Base-by-base conservation (phyloP, 2,329 filamentous ascomycete species). In the Aspergillus viridinutans region DNA sequence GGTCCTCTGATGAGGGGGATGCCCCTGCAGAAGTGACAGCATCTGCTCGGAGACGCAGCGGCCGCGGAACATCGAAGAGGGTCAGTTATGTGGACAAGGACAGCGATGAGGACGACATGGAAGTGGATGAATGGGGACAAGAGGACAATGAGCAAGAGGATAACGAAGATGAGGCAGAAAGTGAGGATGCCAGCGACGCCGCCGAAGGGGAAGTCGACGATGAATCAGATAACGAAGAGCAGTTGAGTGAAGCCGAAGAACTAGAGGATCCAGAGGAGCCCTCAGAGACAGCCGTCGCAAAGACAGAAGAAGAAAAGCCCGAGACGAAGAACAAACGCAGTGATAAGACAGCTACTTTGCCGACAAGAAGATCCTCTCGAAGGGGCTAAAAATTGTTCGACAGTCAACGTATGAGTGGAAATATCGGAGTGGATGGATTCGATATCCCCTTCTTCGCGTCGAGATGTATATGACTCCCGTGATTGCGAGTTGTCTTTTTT, bases 11-110 rank as follows among this genome's bases (percentile, higher is more conserved):
- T 50, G 76, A 69, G 20, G 43, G 6, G 42, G 78, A 74, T 43
- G 77, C 73, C 49, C 73, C 72, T 35, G 62, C 67, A 45, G 72
- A 67, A 62, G 64, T 65, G 32, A 71, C 67, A 12, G 52, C 66
- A 7, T 64, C 69, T 20, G 63, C 69, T 50, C 70, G 74, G 50
- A 76, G 72, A 52, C 76, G 71, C 59, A 80, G 72, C 60, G 73
- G 64, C 56, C 71, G 74, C 53, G 72, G 68, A 21, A 67, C 66
- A 4, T 67, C 66, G 10, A 70, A 69, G 32, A 67, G 67, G 14
- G 68, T 79, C 58, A 77, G 72, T 58, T 78, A 79, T 58, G 74
- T 68, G 4, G 77, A 80, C 55, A 73, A 70, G 21, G 74, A 76
- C 57, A 78, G 74, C 47, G 75, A 76, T 35, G 76, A 78, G 38